Conservation (phyloP, 2,329 filamentous ascomycete species). For the Penicillium sclerotiorum region DNA sequence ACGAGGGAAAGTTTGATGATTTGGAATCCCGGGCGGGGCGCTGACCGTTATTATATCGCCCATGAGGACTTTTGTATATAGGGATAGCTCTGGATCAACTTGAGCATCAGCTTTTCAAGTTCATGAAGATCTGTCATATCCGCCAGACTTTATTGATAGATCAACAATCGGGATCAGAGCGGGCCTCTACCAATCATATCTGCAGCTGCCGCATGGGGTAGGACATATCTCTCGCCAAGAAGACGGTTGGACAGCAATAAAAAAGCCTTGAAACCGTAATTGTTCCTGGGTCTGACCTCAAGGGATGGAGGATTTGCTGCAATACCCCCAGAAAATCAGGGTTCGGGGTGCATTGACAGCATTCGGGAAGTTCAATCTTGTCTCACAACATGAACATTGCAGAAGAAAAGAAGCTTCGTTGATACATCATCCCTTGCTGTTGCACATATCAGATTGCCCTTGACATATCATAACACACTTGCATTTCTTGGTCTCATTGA, state of each 20-base stretch:
- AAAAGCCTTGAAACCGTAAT: conserved; percentile 6
- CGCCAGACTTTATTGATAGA: not conserved
- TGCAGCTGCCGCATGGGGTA: not conserved
- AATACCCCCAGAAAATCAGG: conserved; percentile 1
- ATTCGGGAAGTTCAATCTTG: not conserved
- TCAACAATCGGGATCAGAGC: conserved; percentile 1
- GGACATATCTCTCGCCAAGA: conserved; percentile 1
- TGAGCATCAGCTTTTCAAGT: not conserved
- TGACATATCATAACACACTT: not conserved
- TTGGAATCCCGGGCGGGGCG: conserved; percentile 26
- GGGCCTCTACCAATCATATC: conserved; percentile 7
- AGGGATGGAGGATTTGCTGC: conserved; percentile 1
- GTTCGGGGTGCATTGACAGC: conserved; percentile 6
- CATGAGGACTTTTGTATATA: not conserved
- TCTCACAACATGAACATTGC: conserved; percentile 1
- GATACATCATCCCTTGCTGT: conserved; percentile 6
- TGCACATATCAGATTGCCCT: conserved; percentile 1
- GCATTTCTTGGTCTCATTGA: not conserved
- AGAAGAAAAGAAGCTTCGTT: conserved; percentile 1
- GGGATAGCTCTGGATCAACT: no score
- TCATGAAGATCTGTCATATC: conserved; percentile 19
- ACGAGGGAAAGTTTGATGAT: conserved; percentile 21
- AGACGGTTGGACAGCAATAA: conserved; percentile 9
- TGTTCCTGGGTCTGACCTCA: conserved; percentile 1
- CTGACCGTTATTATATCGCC: conserved; percentile 7